A percentile compares a stretch with the other conserved stretches of the same genome.
phyloP scores from a whole-genome alignment of 306 rosid species.

The Pyrus pyrifolia region DNA sequence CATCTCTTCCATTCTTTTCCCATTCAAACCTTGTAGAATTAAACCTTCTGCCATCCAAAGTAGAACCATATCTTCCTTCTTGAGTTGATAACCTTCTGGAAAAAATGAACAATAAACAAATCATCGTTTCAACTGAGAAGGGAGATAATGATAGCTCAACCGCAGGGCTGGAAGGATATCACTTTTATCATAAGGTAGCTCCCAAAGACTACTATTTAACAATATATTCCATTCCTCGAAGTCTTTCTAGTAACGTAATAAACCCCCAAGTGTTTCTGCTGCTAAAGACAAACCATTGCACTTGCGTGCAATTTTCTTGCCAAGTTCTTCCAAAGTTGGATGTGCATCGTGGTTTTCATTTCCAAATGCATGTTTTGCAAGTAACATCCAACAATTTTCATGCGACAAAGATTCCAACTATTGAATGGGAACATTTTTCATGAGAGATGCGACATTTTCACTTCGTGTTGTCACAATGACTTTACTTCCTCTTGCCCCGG shows the following conservation, averaged over 20 bases:
- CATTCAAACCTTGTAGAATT: too few relatives aligned
- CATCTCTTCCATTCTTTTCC: too few relatives aligned
- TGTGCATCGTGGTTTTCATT: not conserved
- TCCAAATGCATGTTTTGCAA: not conserved
- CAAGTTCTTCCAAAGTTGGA: conserved; percentile 8
- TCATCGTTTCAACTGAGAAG: conserved; percentile 3
- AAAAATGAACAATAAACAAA: conserved; percentile 7
- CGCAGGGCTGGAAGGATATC: not conserved
- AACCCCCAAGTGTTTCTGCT: too few relatives aligned
- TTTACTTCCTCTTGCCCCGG: not conserved
- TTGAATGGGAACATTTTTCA: not conserved
- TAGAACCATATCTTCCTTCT: too few relatives aligned
- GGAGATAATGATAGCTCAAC: conserved; percentile 17
- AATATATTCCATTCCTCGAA: too few relatives aligned
- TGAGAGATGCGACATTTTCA: not conserved
- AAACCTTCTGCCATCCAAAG: too few relatives aligned
- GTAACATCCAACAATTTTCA: conserved; percentile 8
- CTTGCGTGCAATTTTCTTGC: not conserved
- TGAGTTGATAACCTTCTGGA: not conserved
- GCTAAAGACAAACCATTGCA: too few relatives aligned
- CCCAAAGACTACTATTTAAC: not conserved
- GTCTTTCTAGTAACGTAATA: too few relatives aligned
- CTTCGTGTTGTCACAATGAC: conserved; percentile 7
- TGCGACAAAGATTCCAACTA: not conserved
- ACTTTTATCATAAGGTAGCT: not conserved